Conservation (phyloP, 768 basidiomycete species). For the Chiua virens region DNA sequence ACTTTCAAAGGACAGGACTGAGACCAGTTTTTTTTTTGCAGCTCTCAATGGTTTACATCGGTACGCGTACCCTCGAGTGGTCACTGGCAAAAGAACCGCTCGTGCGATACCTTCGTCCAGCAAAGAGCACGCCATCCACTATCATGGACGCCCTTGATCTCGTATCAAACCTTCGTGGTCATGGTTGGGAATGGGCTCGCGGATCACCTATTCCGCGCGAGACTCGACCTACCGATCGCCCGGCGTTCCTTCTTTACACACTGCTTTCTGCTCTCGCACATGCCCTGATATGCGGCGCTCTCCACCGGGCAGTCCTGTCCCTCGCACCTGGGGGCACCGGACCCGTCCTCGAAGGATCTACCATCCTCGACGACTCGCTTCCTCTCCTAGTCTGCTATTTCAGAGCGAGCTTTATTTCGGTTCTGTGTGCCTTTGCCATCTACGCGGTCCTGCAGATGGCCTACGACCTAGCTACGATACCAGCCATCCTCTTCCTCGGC, state of each 20-base stretch:
- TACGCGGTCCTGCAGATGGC: constrained; percentile 42
- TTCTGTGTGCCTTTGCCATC: constrained; percentile 43
- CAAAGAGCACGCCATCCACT: not conserved
- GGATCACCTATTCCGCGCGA: constrained; percentile 32
- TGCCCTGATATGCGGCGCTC: constrained; percentile 42
- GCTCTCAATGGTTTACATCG: constrained; percentile 10
- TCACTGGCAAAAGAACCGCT: constrained; percentile 9
- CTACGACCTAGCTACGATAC: constrained; percentile 23
- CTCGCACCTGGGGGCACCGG: constrained; percentile 40
- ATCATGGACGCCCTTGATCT: constrained; percentile 49
- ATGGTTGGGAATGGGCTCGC: constrained; percentile 59
- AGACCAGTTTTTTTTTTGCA: not conserved
- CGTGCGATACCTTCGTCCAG: constrained; percentile 9
- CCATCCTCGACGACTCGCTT: constrained; percentile 34
- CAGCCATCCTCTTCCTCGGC: constrained; percentile 24
- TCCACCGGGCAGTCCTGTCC: constrained; percentile 49
- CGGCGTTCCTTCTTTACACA: constrained; percentile 38
- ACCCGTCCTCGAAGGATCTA: constrained; percentile 17
- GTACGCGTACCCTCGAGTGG: constrained; percentile 13
- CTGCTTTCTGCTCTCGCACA: constrained; percentile 34
- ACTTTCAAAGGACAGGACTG: too few relatives aligned
- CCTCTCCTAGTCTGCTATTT: constrained; percentile 25
- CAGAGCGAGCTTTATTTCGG: constrained; percentile 44
- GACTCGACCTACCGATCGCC: constrained; percentile 39
- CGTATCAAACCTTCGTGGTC: constrained; percentile 52